Conservation (phyloP, 2,329 filamentous ascomycete genomes). For the Cladosporium sp. region DNA sequence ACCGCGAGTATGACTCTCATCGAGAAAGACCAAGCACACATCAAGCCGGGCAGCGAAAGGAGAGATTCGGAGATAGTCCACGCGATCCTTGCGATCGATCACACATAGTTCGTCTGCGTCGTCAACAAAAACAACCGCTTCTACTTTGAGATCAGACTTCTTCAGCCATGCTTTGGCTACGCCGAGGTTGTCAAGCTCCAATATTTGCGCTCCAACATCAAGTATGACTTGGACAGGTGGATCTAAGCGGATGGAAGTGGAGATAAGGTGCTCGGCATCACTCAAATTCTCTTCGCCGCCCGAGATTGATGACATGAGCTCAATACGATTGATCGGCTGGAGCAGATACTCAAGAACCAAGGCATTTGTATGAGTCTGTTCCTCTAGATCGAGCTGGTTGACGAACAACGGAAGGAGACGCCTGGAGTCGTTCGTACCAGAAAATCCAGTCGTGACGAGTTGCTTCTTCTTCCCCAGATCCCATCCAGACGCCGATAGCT, state of each 20-base stretch:
- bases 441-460: constrained; percentile 63
- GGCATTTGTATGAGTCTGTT: constrained; percentile 62
- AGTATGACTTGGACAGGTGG: constrained; percentile 56
- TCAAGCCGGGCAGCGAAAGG: constrained; percentile 55
- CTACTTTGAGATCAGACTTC: constrained; percentile 20
- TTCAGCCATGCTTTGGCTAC: constrained; percentile 55
- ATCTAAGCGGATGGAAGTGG: constrained; percentile 37
- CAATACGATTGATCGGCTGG: constrained; percentile 44
- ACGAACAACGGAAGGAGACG: constrained; percentile 59
- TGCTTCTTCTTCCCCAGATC: constrained; percentile 54
- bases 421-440: constrained; percentile 65
- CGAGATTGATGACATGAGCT: constrained; percentile 13
- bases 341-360: constrained; percentile 60
- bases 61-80: constrained; percentile 54
- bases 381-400: constrained; percentile 55
- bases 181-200: constrained; percentile 57
- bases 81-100: constrained; percentile 43
- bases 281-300: background rate
- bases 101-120: constrained; percentile 53
- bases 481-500: constrained; percentile 64
- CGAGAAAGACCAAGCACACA: constrained; percentile 62
- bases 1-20: constrained; percentile 67
- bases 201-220: constrained; percentile 66
- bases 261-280: constrained; percentile 39
- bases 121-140: constrained; percentile 57